These are phyloP conservation scores for Aspergillus neotritici DNA, from an alignment of 2,329 filamentous ascomycete genomes.

Conservation along the genomic window DNA sequence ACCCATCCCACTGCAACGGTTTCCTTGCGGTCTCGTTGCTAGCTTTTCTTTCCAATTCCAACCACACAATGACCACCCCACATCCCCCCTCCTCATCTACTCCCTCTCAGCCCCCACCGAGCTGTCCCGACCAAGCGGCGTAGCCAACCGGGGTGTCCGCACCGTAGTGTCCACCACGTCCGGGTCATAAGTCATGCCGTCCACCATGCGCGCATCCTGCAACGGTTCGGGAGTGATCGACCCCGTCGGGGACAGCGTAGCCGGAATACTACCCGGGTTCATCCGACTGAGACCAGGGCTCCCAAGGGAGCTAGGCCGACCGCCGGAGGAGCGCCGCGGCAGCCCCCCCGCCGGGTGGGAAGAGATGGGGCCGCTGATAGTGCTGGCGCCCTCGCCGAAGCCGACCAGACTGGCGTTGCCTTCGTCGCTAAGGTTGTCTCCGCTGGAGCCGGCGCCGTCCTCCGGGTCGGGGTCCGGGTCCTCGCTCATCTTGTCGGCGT, in stretches of 20 bases:
- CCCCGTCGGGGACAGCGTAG: constrained; percentile 28
- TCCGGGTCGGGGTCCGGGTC: constrained; percentile 54
- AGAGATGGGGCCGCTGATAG: constrained; percentile 66
- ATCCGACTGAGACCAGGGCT: constrained; percentile 33
- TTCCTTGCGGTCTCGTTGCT: background rate
- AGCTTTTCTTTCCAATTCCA: background rate
- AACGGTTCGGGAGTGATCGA: constrained; percentile 38
- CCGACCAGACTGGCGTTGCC: constrained; percentile 77
- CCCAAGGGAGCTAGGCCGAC: constrained; percentile 36
- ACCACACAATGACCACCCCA: no score
- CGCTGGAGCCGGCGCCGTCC: constrained; percentile 56
- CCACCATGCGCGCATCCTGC: constrained; percentile 59
- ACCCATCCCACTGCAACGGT: no score
- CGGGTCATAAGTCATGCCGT: constrained; percentile 59
- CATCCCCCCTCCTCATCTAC: background rate
- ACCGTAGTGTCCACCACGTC: constrained; percentile 62
- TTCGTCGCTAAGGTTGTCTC: constrained; percentile 80
- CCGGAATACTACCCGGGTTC: constrained; percentile 39
- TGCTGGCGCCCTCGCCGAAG: constrained; percentile 87
- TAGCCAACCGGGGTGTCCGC: constrained; percentile 50
- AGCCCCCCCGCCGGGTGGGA: constrained; percentile 50
- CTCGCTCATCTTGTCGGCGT: constrained; percentile 53
- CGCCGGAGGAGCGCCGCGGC: constrained; percentile 31
- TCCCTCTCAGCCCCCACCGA: constrained; percentile 2
- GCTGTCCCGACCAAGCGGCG: constrained; percentile 19